phyloP scores from a whole-genome alignment of 306 rosid species.

The Prunus dulcis region DNA sequence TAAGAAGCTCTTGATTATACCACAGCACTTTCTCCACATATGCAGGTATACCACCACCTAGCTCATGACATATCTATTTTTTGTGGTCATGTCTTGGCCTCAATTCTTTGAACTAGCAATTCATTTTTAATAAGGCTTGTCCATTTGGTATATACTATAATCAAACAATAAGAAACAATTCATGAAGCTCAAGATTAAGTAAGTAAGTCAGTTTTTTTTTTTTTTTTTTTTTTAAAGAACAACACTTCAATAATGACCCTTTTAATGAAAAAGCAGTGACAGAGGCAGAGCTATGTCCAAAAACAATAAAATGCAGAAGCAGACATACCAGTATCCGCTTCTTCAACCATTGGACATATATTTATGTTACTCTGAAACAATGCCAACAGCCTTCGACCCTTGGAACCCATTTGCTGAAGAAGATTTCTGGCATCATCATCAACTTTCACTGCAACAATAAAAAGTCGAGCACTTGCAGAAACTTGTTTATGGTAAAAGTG shows the following conservation, averaged over 20 bases:
- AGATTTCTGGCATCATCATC: neutral
- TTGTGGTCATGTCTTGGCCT: neutral
- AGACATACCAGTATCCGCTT: slow-evolving; percentile 4
- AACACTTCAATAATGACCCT: neutral
- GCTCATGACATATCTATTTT: neutral
- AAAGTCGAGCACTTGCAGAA: neutral
- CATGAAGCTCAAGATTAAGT: neutral
- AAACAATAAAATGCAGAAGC: neutral
- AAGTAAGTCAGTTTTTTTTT: too few species aligned
- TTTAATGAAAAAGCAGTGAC: neutral
- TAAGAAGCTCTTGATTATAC: neutral
- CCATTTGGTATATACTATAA: neutral
- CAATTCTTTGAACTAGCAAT: neutral
- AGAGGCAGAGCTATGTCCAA: neutral
- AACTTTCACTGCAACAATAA: slow-evolving; percentile 1
- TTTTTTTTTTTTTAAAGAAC: neutral
- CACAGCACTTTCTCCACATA: neutral
- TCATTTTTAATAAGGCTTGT: neutral
- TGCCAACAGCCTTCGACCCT: neutral
- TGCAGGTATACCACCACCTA: neutral
- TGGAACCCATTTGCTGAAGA: neutral
- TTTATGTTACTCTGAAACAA: slow-evolving; percentile 3
- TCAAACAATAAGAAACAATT: neutral
- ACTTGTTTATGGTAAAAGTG: neutral
- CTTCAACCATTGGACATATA: slow-evolving; percentile 2